These are phyloP conservation scores for Thermothelomyces thermophilus DNA, from an alignment of 2,329 filamentous ascomycete species.

Conservation along the genomic window DNA sequence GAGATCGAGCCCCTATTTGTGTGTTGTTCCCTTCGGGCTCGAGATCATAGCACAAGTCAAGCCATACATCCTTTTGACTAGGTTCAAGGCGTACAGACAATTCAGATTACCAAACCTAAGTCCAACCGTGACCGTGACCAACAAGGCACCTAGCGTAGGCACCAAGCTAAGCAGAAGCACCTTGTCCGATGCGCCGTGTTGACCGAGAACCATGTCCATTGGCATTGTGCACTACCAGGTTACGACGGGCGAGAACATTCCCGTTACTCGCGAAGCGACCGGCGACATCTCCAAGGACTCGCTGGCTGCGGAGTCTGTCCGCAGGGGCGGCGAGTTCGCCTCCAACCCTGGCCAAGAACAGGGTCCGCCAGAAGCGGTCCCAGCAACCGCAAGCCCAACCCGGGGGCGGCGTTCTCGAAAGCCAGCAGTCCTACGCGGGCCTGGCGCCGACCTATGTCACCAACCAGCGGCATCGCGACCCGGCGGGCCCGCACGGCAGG, in stretches of 20 bases:
- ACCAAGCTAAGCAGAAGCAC: slow-evolving; percentile 15
- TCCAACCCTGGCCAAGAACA: slow-evolving; percentile 41
- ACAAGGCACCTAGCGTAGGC: slow-evolving; percentile 16
- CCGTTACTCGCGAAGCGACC: slow-evolving; percentile 51
- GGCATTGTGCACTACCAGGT: slow-evolving; percentile 37
- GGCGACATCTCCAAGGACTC: slow-evolving; percentile 62
- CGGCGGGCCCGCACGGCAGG: slow-evolving; percentile 24
- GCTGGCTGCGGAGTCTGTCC: slow-evolving; percentile 66
- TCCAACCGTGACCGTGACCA: slow-evolving; percentile 10
- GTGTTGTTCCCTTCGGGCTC: too few species aligned
- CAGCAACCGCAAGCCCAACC: neutral
- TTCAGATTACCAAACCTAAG: neutral
- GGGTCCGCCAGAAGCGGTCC: neutral
- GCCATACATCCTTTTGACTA: too few species aligned
- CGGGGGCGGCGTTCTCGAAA: neutral
- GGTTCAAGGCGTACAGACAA: neutral
- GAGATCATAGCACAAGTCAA: too few species aligned
- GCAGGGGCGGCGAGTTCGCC: slow-evolving; percentile 52
- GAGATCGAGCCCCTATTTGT: neutral
- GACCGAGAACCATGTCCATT: too few species aligned
- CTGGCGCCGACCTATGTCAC: slow-evolving; percentile 24
- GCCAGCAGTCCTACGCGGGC: slow-evolving; percentile 7
- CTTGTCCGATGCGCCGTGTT: too few species aligned
- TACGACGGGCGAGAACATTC: slow-evolving; percentile 36
- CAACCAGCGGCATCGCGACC: slow-evolving; percentile 3